Percentiles rank a stretch among this genome's conserved stretches.
phyloP scores from a whole-genome alignment of 495 filamentous ascomycete genomes.

The Neurospora terricola region DNA sequence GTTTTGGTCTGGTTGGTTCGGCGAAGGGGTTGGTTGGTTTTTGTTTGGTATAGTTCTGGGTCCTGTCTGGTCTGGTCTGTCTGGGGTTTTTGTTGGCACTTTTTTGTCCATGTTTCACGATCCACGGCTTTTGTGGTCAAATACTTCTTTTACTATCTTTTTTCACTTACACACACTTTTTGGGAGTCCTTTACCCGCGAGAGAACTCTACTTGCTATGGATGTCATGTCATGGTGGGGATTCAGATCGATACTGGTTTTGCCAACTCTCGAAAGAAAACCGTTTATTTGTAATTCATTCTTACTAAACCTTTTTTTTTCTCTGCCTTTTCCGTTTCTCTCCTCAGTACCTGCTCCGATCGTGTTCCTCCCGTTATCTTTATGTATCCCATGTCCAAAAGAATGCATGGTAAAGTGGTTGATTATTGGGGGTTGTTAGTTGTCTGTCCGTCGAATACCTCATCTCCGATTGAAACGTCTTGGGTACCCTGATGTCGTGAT shows the following conservation, averaged over 20 bases:
- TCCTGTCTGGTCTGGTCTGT: background rate
- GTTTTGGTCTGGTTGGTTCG: background rate
- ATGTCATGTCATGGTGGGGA: background rate
- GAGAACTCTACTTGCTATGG: background rate
- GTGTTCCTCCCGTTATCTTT: background rate
- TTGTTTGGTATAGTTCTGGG: background rate
- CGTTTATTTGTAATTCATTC: constrained; percentile 1
- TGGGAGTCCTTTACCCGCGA: background rate
- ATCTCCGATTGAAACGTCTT: background rate
- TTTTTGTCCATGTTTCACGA: background rate
- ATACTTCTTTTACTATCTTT: background rate
- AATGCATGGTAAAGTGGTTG: background rate
- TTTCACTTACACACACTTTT: background rate
- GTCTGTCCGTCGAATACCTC: background rate
- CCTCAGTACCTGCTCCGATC: background rate
- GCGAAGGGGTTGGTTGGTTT: background rate
- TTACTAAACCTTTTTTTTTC: background rate
- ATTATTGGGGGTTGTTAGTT: background rate
- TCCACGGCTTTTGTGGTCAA: background rate
- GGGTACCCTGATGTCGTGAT: background rate
- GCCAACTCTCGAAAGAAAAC: background rate
- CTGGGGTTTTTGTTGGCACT: background rate
- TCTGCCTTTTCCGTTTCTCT: background rate
- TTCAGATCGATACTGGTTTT: background rate
- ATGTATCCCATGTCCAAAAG: background rate